Evolutionary conservation across 2,329 filamentous ascomycete genomes (phyloP).

Genomic region (Aspergillus brunneoviolaceus): DNA sequence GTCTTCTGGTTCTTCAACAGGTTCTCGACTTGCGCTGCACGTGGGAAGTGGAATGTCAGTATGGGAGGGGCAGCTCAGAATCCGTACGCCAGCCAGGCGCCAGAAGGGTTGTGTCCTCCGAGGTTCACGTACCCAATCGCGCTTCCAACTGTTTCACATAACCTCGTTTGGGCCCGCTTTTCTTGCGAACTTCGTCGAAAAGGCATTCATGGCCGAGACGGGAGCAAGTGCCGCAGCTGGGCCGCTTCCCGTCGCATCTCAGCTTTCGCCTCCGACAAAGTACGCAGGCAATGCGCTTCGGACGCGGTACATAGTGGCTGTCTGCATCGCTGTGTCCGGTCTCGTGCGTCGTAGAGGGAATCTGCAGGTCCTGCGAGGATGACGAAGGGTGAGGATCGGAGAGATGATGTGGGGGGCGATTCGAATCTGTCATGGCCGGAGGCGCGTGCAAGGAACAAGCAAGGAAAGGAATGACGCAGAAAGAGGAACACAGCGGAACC

Average conservation of each 20-base stretch:
- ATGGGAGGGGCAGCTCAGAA: not conserved
- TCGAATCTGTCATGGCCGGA: slow-evolving; percentile 50
- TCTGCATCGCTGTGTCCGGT: slow-evolving; percentile 44
- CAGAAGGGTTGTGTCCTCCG: not conserved
- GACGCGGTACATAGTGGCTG: slow-evolving; percentile 66
- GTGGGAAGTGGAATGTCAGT: slow-evolving; percentile 13
- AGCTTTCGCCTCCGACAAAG: slow-evolving; percentile 91
- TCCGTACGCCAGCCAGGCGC: not conserved
- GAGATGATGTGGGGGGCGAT: slow-evolving; percentile 54
- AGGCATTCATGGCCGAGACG: slow-evolving; percentile 83
- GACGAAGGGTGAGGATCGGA: slow-evolving; percentile 29
- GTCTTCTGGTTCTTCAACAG: slow-evolving; percentile 77
- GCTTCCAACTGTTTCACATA: slow-evolving; percentile 95
- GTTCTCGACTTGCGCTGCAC: slow-evolving; percentile 84
- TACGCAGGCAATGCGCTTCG: slow-evolving; percentile 93
- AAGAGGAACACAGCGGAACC: not conserved
- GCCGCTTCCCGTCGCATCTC: slow-evolving; percentile 80
- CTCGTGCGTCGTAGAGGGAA: slow-evolving; percentile 22
- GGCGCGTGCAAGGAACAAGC: slow-evolving; percentile 7
- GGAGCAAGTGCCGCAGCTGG: slow-evolving; percentile 84
- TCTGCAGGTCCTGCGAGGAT: slow-evolving; percentile 25
- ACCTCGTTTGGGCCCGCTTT: slow-evolving; percentile 90
- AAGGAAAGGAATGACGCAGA: not conserved
- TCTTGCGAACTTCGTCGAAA: slow-evolving; percentile 89
- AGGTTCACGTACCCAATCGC: slow-evolving; percentile 69